Conservation (phyloP, 2,329 filamentous ascomycete species). For the Epichloe sibirici region DNA sequence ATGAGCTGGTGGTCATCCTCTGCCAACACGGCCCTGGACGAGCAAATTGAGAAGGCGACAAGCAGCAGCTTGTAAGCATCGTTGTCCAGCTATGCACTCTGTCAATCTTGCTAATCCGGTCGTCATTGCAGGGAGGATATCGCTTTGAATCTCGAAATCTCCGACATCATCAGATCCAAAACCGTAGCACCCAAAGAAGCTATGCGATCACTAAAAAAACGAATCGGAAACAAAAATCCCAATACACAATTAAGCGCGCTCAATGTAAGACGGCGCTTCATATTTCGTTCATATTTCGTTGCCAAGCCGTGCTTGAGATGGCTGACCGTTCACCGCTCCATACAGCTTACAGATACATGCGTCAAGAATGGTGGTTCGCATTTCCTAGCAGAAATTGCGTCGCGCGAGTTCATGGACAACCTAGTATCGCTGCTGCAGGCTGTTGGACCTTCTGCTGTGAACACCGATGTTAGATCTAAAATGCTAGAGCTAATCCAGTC, state of each 20-base stretch:
- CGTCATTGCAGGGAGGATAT: slow-evolving; percentile 66
- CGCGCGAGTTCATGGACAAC: slow-evolving; percentile 97
- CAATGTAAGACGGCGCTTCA: slow-evolving; percentile 45
- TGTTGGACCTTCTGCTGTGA: slow-evolving; percentile 60
- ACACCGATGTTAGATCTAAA: slow-evolving; percentile 75
- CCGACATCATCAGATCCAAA: slow-evolving; percentile 93
- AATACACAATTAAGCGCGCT: slow-evolving; percentile 93
- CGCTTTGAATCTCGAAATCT: slow-evolving; percentile 93
- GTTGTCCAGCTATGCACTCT: background rate
- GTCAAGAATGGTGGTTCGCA: slow-evolving; percentile 96
- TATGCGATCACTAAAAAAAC: slow-evolving; percentile 88
- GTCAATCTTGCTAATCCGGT: slow-evolving; percentile 7
- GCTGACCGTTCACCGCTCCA: background rate
- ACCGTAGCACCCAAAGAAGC: slow-evolving; percentile 95
- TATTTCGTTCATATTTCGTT: background rate
- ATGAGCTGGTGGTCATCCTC: slow-evolving; percentile 98
- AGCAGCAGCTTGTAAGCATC: slow-evolving; percentile 72
- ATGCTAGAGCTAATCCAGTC: slow-evolving; percentile 88
- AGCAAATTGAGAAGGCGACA: slow-evolving; percentile 93
- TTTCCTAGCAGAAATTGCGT: slow-evolving; percentile 90
- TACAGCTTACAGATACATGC: slow-evolving; percentile 86
- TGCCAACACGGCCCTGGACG: slow-evolving; percentile 80
- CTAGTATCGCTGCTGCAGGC: slow-evolving; percentile 80
- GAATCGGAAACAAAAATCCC: slow-evolving; percentile 94
- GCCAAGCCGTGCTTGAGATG: background rate